A percentile compares a stretch with the other conserved stretches of the same genome.
These are phyloP conservation scores for Erodium chrysanthum DNA, from an alignment of 441 rosid genomes.

Conservation along the genomic window DNA sequence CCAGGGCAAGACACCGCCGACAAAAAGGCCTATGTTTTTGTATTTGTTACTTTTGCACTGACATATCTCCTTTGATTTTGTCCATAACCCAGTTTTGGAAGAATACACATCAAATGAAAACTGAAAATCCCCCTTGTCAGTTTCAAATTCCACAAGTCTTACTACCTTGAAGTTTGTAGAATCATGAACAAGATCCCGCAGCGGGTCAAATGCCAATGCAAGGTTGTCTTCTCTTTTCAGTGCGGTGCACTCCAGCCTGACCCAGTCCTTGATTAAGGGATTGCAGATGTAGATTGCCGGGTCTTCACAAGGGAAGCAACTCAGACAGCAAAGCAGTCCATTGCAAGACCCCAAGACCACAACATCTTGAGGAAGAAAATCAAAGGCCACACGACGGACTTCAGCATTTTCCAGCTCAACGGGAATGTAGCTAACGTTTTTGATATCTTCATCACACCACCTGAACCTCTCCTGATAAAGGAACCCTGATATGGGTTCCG, in stretches of 20 bases:
- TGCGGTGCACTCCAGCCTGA: slow-evolving; percentile 23
- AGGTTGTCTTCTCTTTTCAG: slow-evolving; percentile 23
- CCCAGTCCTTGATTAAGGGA: slow-evolving; percentile 30
- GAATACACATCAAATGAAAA: slow-evolving; percentile 26
- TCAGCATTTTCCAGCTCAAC: slow-evolving; percentile 14
- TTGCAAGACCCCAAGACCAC: slow-evolving; percentile 29
- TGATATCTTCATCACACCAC: slow-evolving; percentile 21
- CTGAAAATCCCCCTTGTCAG: slow-evolving; percentile 9
- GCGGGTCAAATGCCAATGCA: slow-evolving; percentile 33
- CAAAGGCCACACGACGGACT: slow-evolving; percentile 17
- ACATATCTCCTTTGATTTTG: slow-evolving; percentile 28
- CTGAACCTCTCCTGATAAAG: slow-evolving; percentile 26
- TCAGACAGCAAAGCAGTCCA: slow-evolving; percentile 31
- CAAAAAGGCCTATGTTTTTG: slow-evolving; percentile 29
- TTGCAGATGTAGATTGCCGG: slow-evolving; percentile 35
- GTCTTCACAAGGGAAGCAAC: slow-evolving; percentile 24
- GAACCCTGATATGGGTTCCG: slow-evolving; percentile 31
- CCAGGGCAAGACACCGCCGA: slow-evolving; percentile 34
- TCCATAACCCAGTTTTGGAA: slow-evolving; percentile 24
- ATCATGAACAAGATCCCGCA: slow-evolving; percentile 11
- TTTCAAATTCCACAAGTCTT: slow-evolving; percentile 18
- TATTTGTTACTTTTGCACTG: slow-evolving; percentile 16
- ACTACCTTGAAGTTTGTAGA: slow-evolving; percentile 27
- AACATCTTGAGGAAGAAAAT: slow-evolving; percentile 33
- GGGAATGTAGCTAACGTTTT: slow-evolving; percentile 26